Percentiles rank a stretch among this genome's conserved stretches.
phyloP scores from a whole-genome alignment of 768 basidiomycete genomes.

The Tephrocybe sp. region DNA sequence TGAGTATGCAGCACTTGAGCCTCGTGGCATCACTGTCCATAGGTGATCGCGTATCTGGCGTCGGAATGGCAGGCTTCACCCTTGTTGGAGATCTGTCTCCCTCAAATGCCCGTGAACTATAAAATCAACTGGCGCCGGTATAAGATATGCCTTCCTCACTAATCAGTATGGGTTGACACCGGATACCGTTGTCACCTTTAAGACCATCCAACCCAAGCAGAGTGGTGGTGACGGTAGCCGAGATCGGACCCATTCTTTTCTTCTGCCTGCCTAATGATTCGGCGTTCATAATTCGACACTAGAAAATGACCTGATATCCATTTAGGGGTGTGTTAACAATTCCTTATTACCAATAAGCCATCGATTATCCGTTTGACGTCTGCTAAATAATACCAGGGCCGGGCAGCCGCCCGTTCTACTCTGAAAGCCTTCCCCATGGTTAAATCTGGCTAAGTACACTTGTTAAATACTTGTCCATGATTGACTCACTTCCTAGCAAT shows the following conservation, averaged over 20 bases:
- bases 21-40: slow-evolving; percentile 52
- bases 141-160: slow-evolving; percentile 62
- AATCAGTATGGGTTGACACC: slow-evolving; percentile 59
- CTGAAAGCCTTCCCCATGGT: slow-evolving; percentile 49
- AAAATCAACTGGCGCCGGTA: slow-evolving; percentile 16
- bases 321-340: slow-evolving; percentile 63
- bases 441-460: slow-evolving; percentile 51
- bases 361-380: neutral
- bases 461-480: no score
- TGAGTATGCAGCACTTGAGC: slow-evolving; percentile 50
- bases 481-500: no score
- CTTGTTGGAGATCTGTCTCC: slow-evolving; percentile 54
- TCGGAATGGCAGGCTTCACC: slow-evolving; percentile 58
- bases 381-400: slow-evolving; percentile 27
- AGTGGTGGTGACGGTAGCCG: slow-evolving; percentile 32
- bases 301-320: neutral
- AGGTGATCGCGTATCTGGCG: slow-evolving; percentile 56
- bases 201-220: slow-evolving; percentile 60
- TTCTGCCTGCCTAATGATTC: slow-evolving; percentile 39
- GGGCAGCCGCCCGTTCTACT: slow-evolving; percentile 59
- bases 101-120: slow-evolving; percentile 31
- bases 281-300: neutral
- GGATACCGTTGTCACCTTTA: slow-evolving; percentile 55
- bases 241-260: slow-evolving; percentile 37
- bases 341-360: slow-evolving; percentile 30